Percentiles rank a stretch among this genome's conserved stretches.
Evolutionary conservation across 2,329 filamentous ascomycete genomes (phyloP).

Genomic region (Coleophoma cylindrospora): DNA sequence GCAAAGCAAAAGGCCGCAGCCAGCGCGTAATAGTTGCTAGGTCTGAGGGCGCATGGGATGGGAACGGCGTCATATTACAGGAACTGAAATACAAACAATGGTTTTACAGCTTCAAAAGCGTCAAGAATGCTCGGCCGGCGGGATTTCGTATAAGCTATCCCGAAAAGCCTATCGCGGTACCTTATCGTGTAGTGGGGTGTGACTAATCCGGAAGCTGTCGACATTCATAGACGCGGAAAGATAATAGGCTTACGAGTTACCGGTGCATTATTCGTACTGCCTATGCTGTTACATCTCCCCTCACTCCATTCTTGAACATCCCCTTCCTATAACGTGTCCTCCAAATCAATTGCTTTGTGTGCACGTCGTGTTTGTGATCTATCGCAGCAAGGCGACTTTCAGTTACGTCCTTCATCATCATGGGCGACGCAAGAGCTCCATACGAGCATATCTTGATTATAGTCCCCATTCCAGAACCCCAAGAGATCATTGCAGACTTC

Average conservation of each 20-base stretch:
- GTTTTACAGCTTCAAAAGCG: too few species aligned
- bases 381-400: not conserved
- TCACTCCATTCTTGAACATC: not conserved
- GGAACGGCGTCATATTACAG: too few species aligned
- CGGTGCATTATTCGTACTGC: too few species aligned
- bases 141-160: too few species aligned
- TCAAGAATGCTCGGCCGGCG: too few species aligned
- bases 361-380: not conserved
- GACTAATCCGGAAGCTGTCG: not conserved
- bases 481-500: slow-evolving; percentile 29
- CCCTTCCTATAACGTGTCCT: too few species aligned
- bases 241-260: too few species aligned
- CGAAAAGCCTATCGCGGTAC: not conserved
- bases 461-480: slow-evolving; percentile 36
- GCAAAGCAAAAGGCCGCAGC: slow-evolving; percentile 21
- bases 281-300: not conserved
- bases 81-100: too few species aligned
- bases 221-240: too few species aligned
- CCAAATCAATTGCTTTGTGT: too few species aligned
- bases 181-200: not conserved
- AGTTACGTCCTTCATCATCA: slow-evolving; percentile 19
- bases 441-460: slow-evolving; percentile 36
- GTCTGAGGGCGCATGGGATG: too few species aligned
- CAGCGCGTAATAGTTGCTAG: too few species aligned
- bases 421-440: slow-evolving; percentile 37